phyloP scores from a whole-genome alignment of 305 asterid genomes.

The Fraxinus ornus region DNA sequence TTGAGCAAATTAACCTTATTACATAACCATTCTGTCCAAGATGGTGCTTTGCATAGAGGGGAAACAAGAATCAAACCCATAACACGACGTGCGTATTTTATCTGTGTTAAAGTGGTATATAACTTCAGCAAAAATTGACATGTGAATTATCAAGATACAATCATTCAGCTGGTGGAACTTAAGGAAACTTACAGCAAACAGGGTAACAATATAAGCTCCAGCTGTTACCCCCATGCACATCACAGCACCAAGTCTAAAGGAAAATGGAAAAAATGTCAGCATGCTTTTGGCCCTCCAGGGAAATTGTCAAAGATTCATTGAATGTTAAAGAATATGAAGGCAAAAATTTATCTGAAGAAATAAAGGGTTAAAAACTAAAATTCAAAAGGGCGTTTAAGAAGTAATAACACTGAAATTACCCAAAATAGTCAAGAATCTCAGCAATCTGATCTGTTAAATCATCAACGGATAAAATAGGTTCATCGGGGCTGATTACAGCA shows the following conservation, averaged over 20 bases:
- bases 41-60: slow-evolving; percentile 88
- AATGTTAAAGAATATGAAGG: neutral
- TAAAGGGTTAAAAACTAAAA: neutral
- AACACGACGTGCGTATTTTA: slow-evolving; percentile 69
- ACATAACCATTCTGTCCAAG: slow-evolving; percentile 97
- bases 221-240: slow-evolving; percentile 97
- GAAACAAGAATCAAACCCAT: slow-evolving; percentile 92
- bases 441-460: slow-evolving; percentile 85
- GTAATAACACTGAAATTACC: slow-evolving; percentile 44
- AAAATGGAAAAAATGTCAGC: slow-evolving; percentile 11
- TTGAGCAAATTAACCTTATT: slow-evolving; percentile 57
- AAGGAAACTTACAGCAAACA: slow-evolving; percentile 73
- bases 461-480: slow-evolving; percentile 57
- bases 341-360: neutral
- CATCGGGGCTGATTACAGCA: slow-evolving; percentile 47
- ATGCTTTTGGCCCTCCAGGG: neutral
- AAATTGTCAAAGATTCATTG: neutral
- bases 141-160: slow-evolving; percentile 11
- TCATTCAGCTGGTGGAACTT: neutral
- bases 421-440: slow-evolving; percentile 70
- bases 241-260: slow-evolving; percentile 77
- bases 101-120: slow-evolving; percentile 42
- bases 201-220: slow-evolving; percentile 88
- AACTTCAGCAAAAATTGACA: slow-evolving; percentile 20
- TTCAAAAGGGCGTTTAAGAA: neutral